These are phyloP conservation scores for Aspergillus incahuasiensis DNA, from an alignment of 495 filamentous ascomycete genomes.

Conservation along the genomic window DNA sequence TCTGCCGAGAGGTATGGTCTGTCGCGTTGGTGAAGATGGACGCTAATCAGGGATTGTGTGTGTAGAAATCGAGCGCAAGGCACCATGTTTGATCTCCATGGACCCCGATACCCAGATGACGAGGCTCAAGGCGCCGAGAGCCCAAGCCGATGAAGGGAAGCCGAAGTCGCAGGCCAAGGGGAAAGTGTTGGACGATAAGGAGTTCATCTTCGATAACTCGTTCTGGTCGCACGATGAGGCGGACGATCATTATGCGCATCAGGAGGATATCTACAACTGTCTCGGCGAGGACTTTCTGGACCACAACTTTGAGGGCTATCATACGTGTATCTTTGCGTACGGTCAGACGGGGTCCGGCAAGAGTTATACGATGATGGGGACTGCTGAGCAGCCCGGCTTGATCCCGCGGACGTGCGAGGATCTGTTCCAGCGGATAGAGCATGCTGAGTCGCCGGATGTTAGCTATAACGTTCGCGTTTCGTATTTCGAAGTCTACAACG, in stretches of 20 bases:
- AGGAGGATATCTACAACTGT: conserved; percentile 91
- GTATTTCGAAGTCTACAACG: conserved; percentile 99
- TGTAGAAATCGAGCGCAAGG: conserved; percentile 72
- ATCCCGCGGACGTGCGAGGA: conserved; percentile 98
- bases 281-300: conserved; percentile 96
- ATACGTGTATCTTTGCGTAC: conserved; percentile 99
- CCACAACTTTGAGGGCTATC: conserved; percentile 98
- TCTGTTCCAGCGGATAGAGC: conserved; percentile 90
- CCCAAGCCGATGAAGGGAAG: conserved; percentile 62
- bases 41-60: not conserved
- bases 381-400: conserved; percentile 75
- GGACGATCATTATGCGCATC: conserved; percentile 74
- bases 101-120: conserved; percentile 79
- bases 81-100: conserved; percentile 86
- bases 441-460: conserved; percentile 76
- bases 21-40: not conserved
- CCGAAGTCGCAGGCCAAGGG: conserved; percentile 60
- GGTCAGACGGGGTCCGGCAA: conserved; percentile 98
- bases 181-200: conserved; percentile 79
- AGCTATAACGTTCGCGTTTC: conserved; percentile 95
- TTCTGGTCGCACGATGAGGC: conserved; percentile 85
- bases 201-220: conserved; percentile 93
- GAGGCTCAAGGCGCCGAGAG: conserved; percentile 59
- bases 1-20: conserved; percentile 68
- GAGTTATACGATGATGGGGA: conserved; percentile 99